Conservation (phyloP, 148 eudicot species). For the Rhododendron ovatum region DNA sequence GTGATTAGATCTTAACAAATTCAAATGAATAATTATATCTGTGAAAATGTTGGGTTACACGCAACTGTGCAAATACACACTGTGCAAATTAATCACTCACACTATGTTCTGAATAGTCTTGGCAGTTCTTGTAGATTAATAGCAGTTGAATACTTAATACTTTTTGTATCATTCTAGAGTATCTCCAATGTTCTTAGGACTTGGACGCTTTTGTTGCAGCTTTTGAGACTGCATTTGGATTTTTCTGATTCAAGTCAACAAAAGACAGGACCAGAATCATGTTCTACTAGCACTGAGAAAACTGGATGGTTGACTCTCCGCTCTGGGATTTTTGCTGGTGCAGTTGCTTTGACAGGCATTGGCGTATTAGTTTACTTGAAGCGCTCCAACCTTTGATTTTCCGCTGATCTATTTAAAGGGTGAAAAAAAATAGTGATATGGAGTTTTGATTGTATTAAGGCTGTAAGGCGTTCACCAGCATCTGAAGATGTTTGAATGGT, state of each 20-base stretch:
- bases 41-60: background rate
- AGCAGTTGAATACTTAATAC: background rate
- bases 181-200: background rate
- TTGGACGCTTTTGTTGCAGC: slow-evolving; percentile 35
- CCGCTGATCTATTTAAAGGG: background rate
- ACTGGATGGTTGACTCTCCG: slow-evolving; percentile 36
- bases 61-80: background rate
- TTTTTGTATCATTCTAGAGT: background rate
- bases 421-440: background rate
- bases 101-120: background rate
- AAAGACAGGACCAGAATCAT: slow-evolving; percentile 15
- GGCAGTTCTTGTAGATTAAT: background rate
- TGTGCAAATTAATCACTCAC: background rate
- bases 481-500: background rate
- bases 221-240: slow-evolving; percentile 76
- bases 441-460: background rate
- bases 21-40: background rate
- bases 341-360: slow-evolving; percentile 52
- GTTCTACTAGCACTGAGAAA: slow-evolving; percentile 21
- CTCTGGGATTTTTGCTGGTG: slow-evolving; percentile 64
- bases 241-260: slow-evolving; percentile 38
- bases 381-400: slow-evolving; percentile 33
- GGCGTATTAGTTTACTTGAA: slow-evolving; percentile 58
- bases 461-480: background rate
- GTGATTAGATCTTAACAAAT: background rate